Evolutionary conservation across 2,329 filamentous ascomycete species (phyloP).

Genomic region (Aquanectria penicillioides): DNA sequence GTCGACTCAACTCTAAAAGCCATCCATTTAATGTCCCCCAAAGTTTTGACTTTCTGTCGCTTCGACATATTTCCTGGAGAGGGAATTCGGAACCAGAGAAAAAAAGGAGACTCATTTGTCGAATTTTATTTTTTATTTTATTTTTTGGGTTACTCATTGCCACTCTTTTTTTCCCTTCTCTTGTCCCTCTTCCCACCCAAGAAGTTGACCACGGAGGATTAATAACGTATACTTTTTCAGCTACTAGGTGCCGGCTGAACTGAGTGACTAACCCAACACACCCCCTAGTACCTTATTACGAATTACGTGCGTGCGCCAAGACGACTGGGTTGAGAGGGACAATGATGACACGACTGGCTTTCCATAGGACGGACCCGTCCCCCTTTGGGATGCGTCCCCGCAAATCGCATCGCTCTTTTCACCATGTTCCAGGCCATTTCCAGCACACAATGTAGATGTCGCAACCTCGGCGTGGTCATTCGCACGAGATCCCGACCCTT

Average conservation of each 20-base stretch:
- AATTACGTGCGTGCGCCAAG: slow-evolving; percentile 34
- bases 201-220: too few species aligned
- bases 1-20: slow-evolving; percentile 37
- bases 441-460: slow-evolving; percentile 5
- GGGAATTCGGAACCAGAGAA: slow-evolving; percentile 12
- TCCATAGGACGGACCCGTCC: slow-evolving; percentile 11
- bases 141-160: slow-evolving; percentile 1
- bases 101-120: slow-evolving; percentile 6
- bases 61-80: slow-evolving; percentile 11
- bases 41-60: slow-evolving; percentile 23
- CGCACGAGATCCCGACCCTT: neutral
- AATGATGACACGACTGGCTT: slow-evolving; percentile 37
- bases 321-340: slow-evolving; percentile 26
- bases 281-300: slow-evolving; percentile 30
- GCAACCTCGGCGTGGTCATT: slow-evolving; percentile 13
- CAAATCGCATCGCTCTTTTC: slow-evolving; percentile 4
- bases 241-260: slow-evolving; percentile 24
- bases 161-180: slow-evolving; percentile 3
- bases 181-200: too few species aligned
- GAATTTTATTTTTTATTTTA: neutral
- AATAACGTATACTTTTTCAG: slow-evolving; percentile 9
- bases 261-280: slow-evolving; percentile 26
- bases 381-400: slow-evolving; percentile 10
- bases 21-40: slow-evolving; percentile 11
- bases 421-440: slow-evolving; percentile 1